Base-by-base conservation (phyloP, 371 early-diverging fungal species). In the Mortierella polycephala region DNA sequence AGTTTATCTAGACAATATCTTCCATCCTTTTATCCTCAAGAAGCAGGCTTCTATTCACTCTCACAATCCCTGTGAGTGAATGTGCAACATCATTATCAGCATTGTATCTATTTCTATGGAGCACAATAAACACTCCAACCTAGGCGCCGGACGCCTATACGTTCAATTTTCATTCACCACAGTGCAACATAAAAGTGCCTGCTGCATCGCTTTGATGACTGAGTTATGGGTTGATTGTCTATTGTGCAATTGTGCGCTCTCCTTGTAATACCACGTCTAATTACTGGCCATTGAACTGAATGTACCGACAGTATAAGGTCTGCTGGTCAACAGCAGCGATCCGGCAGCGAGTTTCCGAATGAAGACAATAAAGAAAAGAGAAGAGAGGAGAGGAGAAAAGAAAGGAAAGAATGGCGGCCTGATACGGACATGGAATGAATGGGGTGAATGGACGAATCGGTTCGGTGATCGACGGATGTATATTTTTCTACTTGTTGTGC, bases 401-500 rank as follows among this genome's bases (percentile, higher is more conserved):
- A 41, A 44, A 44, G 44, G 40, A 57, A 49, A 23, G 46, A 47
- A 11, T 49, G 44, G 9, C 12, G n/a, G 53, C 55, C 30, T 2
- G 52, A 45, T 8, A 37, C 21, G 44, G 51, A 13, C 39, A 47
- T 18, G n/a, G 30, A 40, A 39, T 40, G 20, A 20, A n/a, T 37
- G 45, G 46, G 4, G 30, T 30, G 30, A 30, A 30, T 30, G 30
- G 30, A 4, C 30, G 30, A 30, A 30, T 30, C 1, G 30, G 30
- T 30, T 30, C 30, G 30, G 30, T 30, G 30, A 1, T 30, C 30
- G 4, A 30, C 4, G 30, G 30, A 30, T 30, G 30, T 30, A 30
- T 30, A 30, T 4, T 21, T 18, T 44, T 71, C 74, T 93, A 95
- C 87, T 92, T 91, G 85, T 96, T 96, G 69, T 95, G 95, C 95